These are phyloP conservation scores for Wickerhamiella brachini DNA, from an alignment of 805 yeast species.

Conservation along the genomic window DNA sequence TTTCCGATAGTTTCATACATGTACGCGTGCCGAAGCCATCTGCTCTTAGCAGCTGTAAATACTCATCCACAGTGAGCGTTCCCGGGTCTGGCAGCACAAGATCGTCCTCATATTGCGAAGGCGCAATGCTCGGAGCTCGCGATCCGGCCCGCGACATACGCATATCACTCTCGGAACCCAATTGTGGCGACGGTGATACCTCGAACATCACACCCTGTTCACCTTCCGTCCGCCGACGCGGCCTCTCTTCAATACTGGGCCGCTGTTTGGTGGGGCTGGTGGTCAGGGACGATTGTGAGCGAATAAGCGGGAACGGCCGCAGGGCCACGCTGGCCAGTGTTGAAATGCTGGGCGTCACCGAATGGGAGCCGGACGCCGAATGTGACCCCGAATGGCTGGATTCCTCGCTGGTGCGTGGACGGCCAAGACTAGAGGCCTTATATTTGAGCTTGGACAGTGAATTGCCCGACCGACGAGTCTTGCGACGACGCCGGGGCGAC, in stretches of 20 bases:
- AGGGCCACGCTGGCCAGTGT: slow-evolving; percentile 1
- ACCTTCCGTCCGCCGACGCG: slow-evolving; percentile 1
- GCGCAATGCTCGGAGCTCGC: background rate
- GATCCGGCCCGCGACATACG: background rate
- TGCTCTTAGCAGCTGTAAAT: background rate
- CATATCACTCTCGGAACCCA: background rate
- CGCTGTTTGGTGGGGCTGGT: background rate
- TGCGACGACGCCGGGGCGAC: background rate
- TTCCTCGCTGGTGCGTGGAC: background rate
- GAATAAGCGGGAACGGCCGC: background rate
- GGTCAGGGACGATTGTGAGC: slow-evolving; percentile 1
- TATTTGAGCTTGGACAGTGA: background rate
- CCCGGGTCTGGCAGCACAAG: background rate
- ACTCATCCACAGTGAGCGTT: background rate
- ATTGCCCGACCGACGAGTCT: background rate
- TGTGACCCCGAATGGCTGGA: background rate
- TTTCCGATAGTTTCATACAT: background rate
- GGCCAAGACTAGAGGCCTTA: background rate
- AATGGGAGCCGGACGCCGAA: background rate
- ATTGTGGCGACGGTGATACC: background rate
- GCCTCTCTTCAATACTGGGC: background rate
- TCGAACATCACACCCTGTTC: background rate
- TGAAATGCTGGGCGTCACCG: background rate
- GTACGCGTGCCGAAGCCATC: slow-evolving; percentile 4
- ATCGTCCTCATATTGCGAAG: background rate